Conservation (phyloP, 140 eudicot genomes). For the Bidens hawaiensis region DNA sequence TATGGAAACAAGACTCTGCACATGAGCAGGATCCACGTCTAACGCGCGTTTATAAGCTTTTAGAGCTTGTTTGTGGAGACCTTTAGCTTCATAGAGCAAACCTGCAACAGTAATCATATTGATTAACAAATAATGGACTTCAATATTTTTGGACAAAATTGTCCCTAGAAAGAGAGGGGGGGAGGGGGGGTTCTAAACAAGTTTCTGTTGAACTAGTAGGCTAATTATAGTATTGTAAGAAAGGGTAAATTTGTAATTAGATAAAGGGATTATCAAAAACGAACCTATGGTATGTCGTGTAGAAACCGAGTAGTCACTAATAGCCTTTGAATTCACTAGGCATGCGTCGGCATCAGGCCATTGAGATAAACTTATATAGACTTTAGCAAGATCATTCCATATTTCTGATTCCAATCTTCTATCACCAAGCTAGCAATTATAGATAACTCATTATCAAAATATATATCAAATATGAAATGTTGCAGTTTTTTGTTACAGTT, state of each 20-base stretch:
- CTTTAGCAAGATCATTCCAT: constrained; percentile 75
- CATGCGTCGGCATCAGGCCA: constrained; percentile 82
- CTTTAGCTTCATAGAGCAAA: constrained; percentile 68
- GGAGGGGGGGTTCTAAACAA: too few relatives aligned
- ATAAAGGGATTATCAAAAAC: background rate
- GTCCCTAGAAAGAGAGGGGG: too few relatives aligned
- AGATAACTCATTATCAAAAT: background rate
- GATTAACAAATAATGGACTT: background rate
- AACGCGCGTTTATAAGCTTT: constrained; percentile 53
- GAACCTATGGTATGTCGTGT: constrained; percentile 74
- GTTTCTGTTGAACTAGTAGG: too few relatives aligned
- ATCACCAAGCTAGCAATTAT: constrained; percentile 28
- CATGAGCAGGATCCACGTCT: constrained; percentile 58
- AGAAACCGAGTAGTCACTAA: constrained; percentile 51
- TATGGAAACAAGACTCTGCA: constrained; percentile 66
- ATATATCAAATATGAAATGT: background rate
- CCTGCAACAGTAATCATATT: constrained; percentile 45
- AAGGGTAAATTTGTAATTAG: background rate
- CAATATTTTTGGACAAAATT: background rate
- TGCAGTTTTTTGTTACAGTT: background rate
- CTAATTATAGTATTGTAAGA: background rate
- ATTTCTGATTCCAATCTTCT: constrained; percentile 55
- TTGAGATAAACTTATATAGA: constrained; percentile 56
- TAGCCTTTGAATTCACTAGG: constrained; percentile 56
- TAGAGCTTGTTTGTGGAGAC: constrained; percentile 56